Evolutionary conservation across 192 early-diverging fungal genomes (phyloP).

Genomic region (Gaertneriomyces sp.): DNA sequence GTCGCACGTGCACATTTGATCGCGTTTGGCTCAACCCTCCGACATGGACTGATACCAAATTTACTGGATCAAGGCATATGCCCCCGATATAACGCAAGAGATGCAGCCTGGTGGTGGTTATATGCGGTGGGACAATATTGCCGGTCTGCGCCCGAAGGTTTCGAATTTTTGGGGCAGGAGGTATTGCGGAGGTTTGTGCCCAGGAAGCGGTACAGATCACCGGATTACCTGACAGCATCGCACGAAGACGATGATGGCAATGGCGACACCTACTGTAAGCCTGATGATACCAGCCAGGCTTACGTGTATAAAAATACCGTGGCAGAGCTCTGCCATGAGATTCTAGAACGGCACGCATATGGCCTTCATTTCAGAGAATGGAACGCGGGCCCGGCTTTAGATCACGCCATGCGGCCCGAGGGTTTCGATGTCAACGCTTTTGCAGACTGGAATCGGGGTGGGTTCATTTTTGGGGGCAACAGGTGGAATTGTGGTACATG

Average conservation of each 20-base stretch:
- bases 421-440: slow-evolving; percentile 81
- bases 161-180: slow-evolving; percentile 61
- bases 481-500: slow-evolving; percentile 95
- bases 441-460: slow-evolving; percentile 67
- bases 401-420: slow-evolving; percentile 85
- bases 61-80: slow-evolving; percentile 79
- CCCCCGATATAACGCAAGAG: slow-evolving; percentile 93
- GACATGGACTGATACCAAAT: slow-evolving; percentile 96
- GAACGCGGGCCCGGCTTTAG: slow-evolving; percentile 86
- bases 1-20: slow-evolving; percentile 83
- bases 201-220: slow-evolving; percentile 36
- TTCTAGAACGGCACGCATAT: slow-evolving; percentile 81
- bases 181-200: slow-evolving; percentile 86
- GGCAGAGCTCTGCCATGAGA: slow-evolving; percentile 85
- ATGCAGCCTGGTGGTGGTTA: slow-evolving; percentile 96
- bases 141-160: slow-evolving; percentile 66
- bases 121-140: slow-evolving; percentile 89
- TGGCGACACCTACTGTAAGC: slow-evolving; percentile 42
- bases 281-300: slow-evolving; percentile 51
- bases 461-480: slow-evolving; percentile 85
- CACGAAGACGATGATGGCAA: slow-evolving; percentile 29
- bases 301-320: slow-evolving; percentile 69
- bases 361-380: slow-evolving; percentile 92
- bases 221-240: slow-evolving; percentile 30
- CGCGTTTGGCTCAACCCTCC: slow-evolving; percentile 85